phyloP scores from a whole-genome alignment of 352 stramenopile genomes.

The Pythium brachiatum region DNA sequence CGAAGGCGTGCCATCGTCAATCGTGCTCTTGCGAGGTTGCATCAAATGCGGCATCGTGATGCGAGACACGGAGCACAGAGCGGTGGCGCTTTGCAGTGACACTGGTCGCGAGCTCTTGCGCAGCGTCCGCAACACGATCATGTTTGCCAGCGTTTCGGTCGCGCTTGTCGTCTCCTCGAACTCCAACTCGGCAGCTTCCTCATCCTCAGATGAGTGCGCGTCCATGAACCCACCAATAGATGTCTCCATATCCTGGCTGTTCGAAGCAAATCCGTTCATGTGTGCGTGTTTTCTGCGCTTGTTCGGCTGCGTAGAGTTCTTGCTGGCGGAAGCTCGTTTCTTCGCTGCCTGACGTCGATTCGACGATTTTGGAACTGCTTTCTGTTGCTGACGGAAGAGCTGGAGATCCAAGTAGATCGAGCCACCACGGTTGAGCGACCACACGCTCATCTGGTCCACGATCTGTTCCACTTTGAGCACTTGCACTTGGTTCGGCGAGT shows the following conservation, averaged over 20 bases:
- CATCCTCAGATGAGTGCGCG: constrained; percentile 43
- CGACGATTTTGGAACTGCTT: constrained; percentile 52
- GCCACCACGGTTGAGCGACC: constrained; percentile 76
- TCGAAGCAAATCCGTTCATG: constrained; percentile 13
- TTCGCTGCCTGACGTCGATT: constrained; percentile 43
- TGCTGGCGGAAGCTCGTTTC: constrained; percentile 13
- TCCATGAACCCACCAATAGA: constrained; percentile 30
- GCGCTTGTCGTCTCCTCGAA: constrained; percentile 72
- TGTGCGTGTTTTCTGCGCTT: constrained; percentile 32
- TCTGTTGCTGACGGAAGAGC: constrained; percentile 83
- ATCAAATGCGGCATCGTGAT: constrained; percentile 35
- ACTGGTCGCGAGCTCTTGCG: constrained; percentile 53
- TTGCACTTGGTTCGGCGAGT: constrained; percentile 72
- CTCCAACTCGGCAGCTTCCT: constrained; percentile 54
- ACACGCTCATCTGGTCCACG: constrained; percentile 86
- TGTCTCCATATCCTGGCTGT: constrained; percentile 18
- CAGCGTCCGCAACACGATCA: constrained; percentile 73
- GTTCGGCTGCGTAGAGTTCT: constrained; percentile 29
- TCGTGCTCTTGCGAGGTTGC: background rate
- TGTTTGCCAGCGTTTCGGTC: constrained; percentile 72
- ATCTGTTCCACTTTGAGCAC: constrained; percentile 87
- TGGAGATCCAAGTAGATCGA: constrained; percentile 87
- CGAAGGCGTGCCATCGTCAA: background rate
- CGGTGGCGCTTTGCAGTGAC: constrained; percentile 33
- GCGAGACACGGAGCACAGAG: constrained; percentile 44